These are phyloP conservation scores for Setaria italica DNA, from an alignment of 202 grass and related monocot species.

Conservation along the genomic window DNA sequence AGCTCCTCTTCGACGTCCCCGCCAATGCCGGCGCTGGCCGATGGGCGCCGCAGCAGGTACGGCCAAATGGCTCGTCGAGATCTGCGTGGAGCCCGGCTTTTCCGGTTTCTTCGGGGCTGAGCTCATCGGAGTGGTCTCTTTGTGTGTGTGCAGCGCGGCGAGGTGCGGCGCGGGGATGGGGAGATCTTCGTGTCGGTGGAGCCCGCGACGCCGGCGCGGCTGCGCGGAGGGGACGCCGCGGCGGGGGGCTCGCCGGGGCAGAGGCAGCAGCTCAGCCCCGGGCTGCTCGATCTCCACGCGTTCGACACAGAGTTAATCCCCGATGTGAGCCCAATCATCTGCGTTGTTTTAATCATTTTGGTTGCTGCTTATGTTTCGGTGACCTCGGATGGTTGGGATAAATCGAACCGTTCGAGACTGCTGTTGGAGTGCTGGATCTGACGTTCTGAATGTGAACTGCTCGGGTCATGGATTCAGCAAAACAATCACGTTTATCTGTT, in stretches of 20 bases:
- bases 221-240: constrained; percentile 61
- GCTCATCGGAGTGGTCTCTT: constrained; percentile 12
- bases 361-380: constrained; percentile 17
- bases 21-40: constrained; percentile 49
- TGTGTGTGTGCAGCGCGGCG: constrained; percentile 51
- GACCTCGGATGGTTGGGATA: constrained; percentile 1
- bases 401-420: constrained; percentile 30
- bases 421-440: constrained; percentile 32
- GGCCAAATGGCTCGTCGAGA: constrained; percentile 42
- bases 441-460: constrained; percentile 12
- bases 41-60: constrained; percentile 57
- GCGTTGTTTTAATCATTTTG: neutral
- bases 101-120: neutral
- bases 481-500: neutral
- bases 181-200: constrained; percentile 81
- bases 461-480: neutral
- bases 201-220: constrained; percentile 53
- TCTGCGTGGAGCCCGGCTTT: constrained; percentile 43
- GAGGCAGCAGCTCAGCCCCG: constrained; percentile 83
- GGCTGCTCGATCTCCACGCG: constrained; percentile 91
- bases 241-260: constrained; percentile 57
- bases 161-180: constrained; percentile 67
- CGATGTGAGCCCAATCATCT: constrained; percentile 60
- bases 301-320: constrained; percentile 93
- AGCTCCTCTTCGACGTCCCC: constrained; percentile 73